Percentiles rank a stretch among this genome's conserved stretches.
Evolutionary conservation across 208 protist genomes (phyloP).

Genomic region (Trypanosoma cruzi): DNA sequence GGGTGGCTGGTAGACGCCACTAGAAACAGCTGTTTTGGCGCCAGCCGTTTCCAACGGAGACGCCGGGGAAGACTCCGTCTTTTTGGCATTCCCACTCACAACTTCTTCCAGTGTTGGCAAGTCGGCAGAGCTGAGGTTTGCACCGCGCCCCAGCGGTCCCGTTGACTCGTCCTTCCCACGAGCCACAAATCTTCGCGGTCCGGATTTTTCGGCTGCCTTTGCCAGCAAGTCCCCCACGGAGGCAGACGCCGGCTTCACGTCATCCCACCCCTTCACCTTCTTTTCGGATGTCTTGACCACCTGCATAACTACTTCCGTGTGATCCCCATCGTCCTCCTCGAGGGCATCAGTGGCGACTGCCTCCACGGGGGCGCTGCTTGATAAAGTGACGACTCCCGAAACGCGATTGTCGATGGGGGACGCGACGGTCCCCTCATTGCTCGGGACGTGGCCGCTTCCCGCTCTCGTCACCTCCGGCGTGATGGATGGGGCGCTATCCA

Average conservation of each 20-base stretch:
- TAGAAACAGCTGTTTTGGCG: too few species aligned
- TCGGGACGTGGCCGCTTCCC: not conserved
- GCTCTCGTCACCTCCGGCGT: not conserved
- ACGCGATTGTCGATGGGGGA: not conserved
- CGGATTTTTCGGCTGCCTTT: slow-evolving; percentile 20
- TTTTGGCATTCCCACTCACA: slow-evolving; percentile 37
- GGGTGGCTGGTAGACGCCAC: slow-evolving; percentile 31
- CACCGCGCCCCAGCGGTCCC: slow-evolving; percentile 35
- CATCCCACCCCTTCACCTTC: slow-evolving; percentile 64
- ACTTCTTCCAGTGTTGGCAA: slow-evolving; percentile 70
- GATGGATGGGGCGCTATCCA: not conserved
- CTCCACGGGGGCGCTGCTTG: not conserved
- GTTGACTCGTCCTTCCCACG: slow-evolving; percentile 67
- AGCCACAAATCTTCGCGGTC: slow-evolving; percentile 71
- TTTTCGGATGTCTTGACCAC: slow-evolving; percentile 34
- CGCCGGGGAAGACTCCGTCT: not conserved
- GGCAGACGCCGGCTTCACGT: slow-evolving; percentile 20
- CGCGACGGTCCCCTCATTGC: not conserved
- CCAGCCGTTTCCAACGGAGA: too few species aligned
- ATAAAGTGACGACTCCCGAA: not conserved
- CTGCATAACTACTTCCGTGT: slow-evolving; percentile 21
- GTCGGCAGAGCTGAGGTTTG: slow-evolving; percentile 42
- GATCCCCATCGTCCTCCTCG: not conserved
- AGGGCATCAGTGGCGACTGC: not conserved
- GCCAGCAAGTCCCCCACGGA: slow-evolving; percentile 16